Evolutionary conservation across 805 yeast genomes (phyloP).

Genomic region (Pichia cephalocereana): DNA sequence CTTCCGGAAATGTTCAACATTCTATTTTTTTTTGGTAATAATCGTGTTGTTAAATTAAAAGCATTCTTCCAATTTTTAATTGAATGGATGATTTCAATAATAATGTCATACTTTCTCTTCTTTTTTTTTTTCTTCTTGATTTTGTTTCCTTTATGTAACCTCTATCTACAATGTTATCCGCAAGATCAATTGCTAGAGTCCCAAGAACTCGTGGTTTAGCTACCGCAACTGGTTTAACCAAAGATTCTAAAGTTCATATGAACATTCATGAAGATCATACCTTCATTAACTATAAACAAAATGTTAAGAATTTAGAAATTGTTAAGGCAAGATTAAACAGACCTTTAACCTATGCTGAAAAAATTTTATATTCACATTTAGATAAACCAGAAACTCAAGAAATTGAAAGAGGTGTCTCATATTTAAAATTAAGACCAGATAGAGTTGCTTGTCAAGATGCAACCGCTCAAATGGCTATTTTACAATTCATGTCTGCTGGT

Average conservation of each 20-base stretch:
- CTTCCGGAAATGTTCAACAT: neutral
- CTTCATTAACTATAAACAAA: constrained; percentile 85
- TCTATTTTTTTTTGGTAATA: too few species aligned
- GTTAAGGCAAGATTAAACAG: constrained; percentile 61
- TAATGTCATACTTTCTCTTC: neutral
- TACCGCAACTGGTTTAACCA: constrained; percentile 40
- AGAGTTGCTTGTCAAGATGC: constrained; percentile 99
- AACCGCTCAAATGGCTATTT: constrained; percentile 98
- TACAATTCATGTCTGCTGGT: constrained; percentile 97
- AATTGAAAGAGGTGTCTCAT: constrained; percentile 72
- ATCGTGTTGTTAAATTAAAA: too few species aligned
- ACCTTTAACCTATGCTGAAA: constrained; percentile 92
- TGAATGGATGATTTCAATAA: too few species aligned
- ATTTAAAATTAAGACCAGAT: constrained; percentile 90
- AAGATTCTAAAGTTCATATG: constrained; percentile 44
- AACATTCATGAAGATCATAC: constrained; percentile 66
- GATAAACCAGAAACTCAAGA: constrained; percentile 77
- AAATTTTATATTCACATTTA: constrained; percentile 86
- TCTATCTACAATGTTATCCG: constrained; percentile 20
- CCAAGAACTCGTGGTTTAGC: constrained; percentile 39
- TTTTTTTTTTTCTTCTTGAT: neutral
- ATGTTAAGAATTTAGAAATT: constrained; percentile 78
- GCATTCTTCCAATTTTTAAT: neutral
- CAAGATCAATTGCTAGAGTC: constrained; percentile 21
- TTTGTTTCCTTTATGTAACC: neutral